Evolutionary conservation across 1,284 basidiomycete species (phyloP), one percentile per base, ranked within the genome.

Genomic region (Wallemia mellicola): DNA sequence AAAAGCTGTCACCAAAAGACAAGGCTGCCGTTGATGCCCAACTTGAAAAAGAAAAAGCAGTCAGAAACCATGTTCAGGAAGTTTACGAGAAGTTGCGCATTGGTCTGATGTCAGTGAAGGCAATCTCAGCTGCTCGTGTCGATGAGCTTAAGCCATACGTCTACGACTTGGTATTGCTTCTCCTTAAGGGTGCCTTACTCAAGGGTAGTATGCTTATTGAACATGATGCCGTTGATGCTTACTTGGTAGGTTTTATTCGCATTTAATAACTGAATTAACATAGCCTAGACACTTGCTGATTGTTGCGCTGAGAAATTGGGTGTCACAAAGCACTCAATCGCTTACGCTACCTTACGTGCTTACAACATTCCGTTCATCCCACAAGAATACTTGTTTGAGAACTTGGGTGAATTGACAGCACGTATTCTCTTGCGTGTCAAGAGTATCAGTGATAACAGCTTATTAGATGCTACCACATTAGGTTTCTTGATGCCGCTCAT

Each of bases 361-460:
- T 71, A 82, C 57, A 76, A 80, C 26, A 74, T 81, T 17, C 73
- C 73, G 1, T 73, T 78, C 3, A 74, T 94, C 0, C 83, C 86
- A 0, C 79, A 80, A 60, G 81, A 86, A 55, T 73, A 85, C 61
- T 74, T 77, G 56, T 75, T 75, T 1, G 89, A 94, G 67, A 76
- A 77, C 1, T 67, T 88, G 48, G 75, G 76, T 63, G 87, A 76
- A 22, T 74, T 95, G 26, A 76, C 89, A 27, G 74, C 85, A 54
- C 84, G 92, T 22, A 80, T 96, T 1, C 73, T 99, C 1, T 87
- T 95, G 68, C 80, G 86, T 28, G 69, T 98, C 1, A 80, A 85
- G 28, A 83, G 79, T 61, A 72, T 91, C 1, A 81, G 85, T 0
- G 86, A 92, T 64, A 81, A 86, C 65, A 72, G 77, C 0, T 79